phyloP scores from a whole-genome alignment of 805 yeast genomes.

The Wickerhamomyces canadensis region DNA sequence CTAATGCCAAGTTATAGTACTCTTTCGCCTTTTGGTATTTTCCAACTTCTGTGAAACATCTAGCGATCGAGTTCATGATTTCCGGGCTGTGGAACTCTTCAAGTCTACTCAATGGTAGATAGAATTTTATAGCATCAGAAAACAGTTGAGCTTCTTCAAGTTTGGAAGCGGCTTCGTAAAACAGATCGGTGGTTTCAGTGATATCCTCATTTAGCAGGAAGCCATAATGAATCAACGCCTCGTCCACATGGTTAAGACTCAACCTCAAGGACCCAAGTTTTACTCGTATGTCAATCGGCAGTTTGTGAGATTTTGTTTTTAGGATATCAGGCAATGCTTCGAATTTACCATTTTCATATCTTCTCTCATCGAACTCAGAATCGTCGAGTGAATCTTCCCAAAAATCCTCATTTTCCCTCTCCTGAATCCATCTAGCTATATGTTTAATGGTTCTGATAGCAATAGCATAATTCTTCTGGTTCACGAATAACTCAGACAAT shows the following conservation, averaged over 20 bases:
- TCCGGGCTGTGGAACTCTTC: slow-evolving; percentile 49
- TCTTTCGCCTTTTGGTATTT: slow-evolving; percentile 60
- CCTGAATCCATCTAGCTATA: slow-evolving; percentile 80
- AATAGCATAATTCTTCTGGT: slow-evolving; percentile 54
- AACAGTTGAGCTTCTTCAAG: slow-evolving; percentile 64
- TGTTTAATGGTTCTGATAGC: slow-evolving; percentile 63
- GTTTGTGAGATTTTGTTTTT: slow-evolving; percentile 35
- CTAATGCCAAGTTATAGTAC: slow-evolving; percentile 49
- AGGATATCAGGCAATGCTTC: slow-evolving; percentile 32
- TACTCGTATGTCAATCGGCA: slow-evolving; percentile 85
- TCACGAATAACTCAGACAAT: slow-evolving; percentile 71
- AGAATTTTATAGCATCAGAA: slow-evolving; percentile 70
- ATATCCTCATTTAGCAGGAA: slow-evolving; percentile 52
- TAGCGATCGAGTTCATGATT: slow-evolving; percentile 51
- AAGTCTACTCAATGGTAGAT: slow-evolving; percentile 49
- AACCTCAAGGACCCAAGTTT: slow-evolving; percentile 75
- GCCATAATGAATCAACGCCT: slow-evolving; percentile 68
- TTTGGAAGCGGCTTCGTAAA: slow-evolving; percentile 68
- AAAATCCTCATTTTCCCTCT: slow-evolving; percentile 46
- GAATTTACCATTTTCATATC: slow-evolving; percentile 42
- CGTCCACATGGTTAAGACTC: slow-evolving; percentile 54
- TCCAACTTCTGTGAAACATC: slow-evolving; percentile 70
- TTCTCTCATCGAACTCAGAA: slow-evolving; percentile 75
- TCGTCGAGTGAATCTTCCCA: slow-evolving; percentile 54
- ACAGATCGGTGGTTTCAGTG: slow-evolving; percentile 65